Evolutionary conservation across 2,329 filamentous ascomycete species (phyloP), one percentile per base, ranked within the genome.

Genomic region (Pseudomassariella vexata): DNA sequence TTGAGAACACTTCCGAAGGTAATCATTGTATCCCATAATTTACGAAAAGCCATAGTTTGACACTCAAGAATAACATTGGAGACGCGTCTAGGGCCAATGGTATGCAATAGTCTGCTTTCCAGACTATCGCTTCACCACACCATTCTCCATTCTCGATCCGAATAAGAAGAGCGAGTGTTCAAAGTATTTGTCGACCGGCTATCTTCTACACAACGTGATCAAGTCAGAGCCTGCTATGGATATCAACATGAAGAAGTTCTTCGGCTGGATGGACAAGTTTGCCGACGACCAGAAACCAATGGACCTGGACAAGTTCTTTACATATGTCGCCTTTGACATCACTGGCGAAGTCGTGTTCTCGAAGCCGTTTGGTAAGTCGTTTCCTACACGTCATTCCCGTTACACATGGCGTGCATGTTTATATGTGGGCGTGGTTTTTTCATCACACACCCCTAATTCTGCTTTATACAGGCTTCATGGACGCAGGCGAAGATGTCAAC

Each of bases 81-180:
- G n/a, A 30, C 18, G 9, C 4, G 14, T 11, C 27, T 12, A 56
- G 52, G 43, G 49, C 9, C 33, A 48, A 6, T 59, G 49, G 50
- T 62, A 62, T 39, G 38, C 46, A 2, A 47, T 60, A 19, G 44
- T 60, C 12, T 50, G 50, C 16, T 35, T 65, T 17, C 61, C 63
- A 6, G 59, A 66, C 44, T 51, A 56, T 22, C 52, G 52, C 9
- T 62, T 58, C 36, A 46, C 55, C 15, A 62, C 55, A 12, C 55
- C 54, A 14, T 63, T 66, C 57, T 59, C 56, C 3, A 54, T 55
- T 32, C 36, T 53, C 8, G 50, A 60, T 37, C 53, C 54, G 4
- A 53, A 52, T 12, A 44, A 44, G 4, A 55, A 64, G 21, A 50
- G 53, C 16, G 42, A 48, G 24, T 50, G 50, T 27, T 38, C 48